Evolutionary conservation across 768 basidiomycete species (phyloP), one percentile per base, ranked within the genome.

Genomic region (Daedaleopsis nitida): DNA sequence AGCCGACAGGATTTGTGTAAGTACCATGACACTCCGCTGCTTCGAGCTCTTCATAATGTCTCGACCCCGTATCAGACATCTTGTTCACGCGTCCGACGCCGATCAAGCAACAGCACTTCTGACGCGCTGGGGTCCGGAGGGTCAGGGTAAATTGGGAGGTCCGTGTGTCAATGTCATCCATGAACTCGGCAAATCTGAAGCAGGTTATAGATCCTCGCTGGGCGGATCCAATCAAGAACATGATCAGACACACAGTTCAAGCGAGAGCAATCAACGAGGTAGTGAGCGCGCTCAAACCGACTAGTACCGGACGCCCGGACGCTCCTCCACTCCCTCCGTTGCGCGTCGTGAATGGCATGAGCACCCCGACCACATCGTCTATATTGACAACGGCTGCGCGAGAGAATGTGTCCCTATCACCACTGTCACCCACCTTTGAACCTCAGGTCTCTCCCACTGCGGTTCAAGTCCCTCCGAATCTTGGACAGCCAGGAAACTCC

Each of bases 31-130:
- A 59, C 42, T 59, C 24, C 21, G 32, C n/a, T 34, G 23, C 27
- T 32, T 45, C 13, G 27, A 19, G 17, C 34, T 14, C 6, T 37
- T 27, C 42, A 13, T 11, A 8, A 17, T 12, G 43, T 1, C 13
- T 17, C 72, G 21, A 54, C 16, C 21, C 65, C 61, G 63, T 59
- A 50, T 66, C 70, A 95, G 93, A 55, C 94, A 96, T 77, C 81
- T 94, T 64, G 87, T 94, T 11, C 94, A 96, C 76, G 93, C 94
- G 34, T 94, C 91, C 59, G 91, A 94, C 75, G 91, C 89, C 13
- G 91, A 91, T 76, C 91, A 96, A 72, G 85, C 91, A 37, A 91
- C 92, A 73, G 93, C 90, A 24, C 81, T 96, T 61, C 86, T 96
- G 52, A 87, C 84, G 65, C 84, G 92, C 58, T 95, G 94, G 93